Conservation (phyloP, 2,329 filamentous ascomycete genomes). For the Penicillium sp. region DNA sequence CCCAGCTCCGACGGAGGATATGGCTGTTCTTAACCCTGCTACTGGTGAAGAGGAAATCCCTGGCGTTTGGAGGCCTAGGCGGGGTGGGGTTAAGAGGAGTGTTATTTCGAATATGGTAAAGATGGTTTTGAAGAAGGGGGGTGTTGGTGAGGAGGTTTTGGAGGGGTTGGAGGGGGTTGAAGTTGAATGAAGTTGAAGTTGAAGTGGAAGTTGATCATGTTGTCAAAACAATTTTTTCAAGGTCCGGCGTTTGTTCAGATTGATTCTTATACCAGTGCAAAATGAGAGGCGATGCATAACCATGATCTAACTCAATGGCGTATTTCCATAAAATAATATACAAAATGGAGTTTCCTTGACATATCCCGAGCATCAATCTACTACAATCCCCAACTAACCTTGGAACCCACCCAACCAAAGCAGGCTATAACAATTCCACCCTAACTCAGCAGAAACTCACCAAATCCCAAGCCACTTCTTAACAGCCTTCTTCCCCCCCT, state of each 20-base stretch:
- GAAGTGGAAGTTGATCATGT: too few species aligned
- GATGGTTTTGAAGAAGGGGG: slow-evolving; percentile 74
- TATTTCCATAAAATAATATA: slow-evolving; percentile 15
- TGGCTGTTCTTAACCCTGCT: slow-evolving; percentile 47
- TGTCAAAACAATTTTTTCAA: background rate
- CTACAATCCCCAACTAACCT: too few species aligned
- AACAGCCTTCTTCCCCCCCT: slow-evolving; percentile 56
- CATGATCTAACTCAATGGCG: slow-evolving; percentile 10
- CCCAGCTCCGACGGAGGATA: slow-evolving; percentile 46
- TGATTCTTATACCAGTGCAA: slow-evolving; percentile 19
- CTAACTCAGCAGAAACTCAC: slow-evolving; percentile 42
- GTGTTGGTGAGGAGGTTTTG: slow-evolving; percentile 85
- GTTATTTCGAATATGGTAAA: slow-evolving; percentile 76
- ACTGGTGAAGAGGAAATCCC: slow-evolving; percentile 62
- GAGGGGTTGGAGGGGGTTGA: slow-evolving; percentile 74
- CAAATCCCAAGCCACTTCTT: slow-evolving; percentile 90
- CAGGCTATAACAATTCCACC: too few species aligned
- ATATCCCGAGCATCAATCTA: background rate
- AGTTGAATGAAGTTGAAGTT: slow-evolving; percentile 53
- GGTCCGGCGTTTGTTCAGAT: slow-evolving; percentile 12
- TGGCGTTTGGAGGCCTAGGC: slow-evolving; percentile 83
- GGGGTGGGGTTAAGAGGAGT: slow-evolving; percentile 78
- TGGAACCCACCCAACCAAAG: too few species aligned
- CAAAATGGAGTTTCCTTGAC: slow-evolving; percentile 3
- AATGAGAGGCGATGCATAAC: slow-evolving; percentile 25